Percentiles rank a stretch among this genome's conserved stretches.
Evolutionary conservation across 2,329 filamentous ascomycete genomes (phyloP).

Genomic region (Colletotrichum gigasporum): DNA sequence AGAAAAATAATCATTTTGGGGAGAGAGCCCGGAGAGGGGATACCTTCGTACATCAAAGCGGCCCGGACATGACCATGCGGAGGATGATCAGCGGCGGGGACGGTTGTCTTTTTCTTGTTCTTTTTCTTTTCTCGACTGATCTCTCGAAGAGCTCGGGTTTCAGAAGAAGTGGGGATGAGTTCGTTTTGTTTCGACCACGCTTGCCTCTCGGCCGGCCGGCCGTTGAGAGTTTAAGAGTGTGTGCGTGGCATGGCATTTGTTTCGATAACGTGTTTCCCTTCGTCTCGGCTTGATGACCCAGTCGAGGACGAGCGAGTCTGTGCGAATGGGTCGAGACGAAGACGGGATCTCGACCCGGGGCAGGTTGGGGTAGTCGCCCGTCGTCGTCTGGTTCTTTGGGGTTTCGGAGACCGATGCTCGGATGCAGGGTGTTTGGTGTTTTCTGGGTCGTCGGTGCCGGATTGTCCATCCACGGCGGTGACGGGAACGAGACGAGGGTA

Average conservation of each 20-base stretch:
- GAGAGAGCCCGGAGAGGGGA: neutral
- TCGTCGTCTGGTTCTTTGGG: neutral
- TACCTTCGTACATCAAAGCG: conserved; percentile 18
- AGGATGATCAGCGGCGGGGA: neutral
- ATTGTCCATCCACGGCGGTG: no score
- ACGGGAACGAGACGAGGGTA: no score
- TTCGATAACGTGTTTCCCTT: conserved; percentile 6
- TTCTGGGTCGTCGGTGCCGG: no score
- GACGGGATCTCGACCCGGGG: neutral
- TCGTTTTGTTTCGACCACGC: conserved; percentile 9
- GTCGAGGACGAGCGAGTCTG: conserved; percentile 5
- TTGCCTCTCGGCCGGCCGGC: neutral
- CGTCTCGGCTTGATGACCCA: conserved; percentile 3
- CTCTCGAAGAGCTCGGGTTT: neutral
- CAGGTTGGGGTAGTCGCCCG: neutral
- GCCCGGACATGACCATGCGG: neutral
- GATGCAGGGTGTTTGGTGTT: neutral
- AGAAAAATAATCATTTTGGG: neutral
- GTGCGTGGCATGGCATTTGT: neutral
- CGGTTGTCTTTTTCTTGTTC: neutral
- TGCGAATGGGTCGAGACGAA: neutral
- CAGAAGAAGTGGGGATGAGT: neutral
- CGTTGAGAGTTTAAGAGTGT: no score
- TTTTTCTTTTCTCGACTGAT: neutral
- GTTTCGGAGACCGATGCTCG: neutral